These are phyloP conservation scores for Scenedesmus sp. DNA, from an alignment of 163 green algal genomes.

Conservation along the genomic window DNA sequence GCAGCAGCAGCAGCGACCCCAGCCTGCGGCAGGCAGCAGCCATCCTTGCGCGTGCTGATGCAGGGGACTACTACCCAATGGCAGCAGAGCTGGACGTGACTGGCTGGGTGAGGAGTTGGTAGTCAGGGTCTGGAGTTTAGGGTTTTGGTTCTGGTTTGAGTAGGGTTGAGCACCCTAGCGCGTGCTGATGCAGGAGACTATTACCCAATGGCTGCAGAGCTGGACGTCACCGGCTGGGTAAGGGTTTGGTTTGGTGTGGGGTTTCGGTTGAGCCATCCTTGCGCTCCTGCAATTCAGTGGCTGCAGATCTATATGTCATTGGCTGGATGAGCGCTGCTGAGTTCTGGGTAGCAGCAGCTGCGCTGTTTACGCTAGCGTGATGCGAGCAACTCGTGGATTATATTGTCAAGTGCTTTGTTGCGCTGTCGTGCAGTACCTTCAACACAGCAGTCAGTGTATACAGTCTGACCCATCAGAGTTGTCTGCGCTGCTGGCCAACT, in stretches of 20 bases:
- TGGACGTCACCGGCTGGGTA: background rate
- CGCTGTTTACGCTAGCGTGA: too few species aligned
- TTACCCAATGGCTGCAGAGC: background rate
- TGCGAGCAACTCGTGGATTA: too few species aligned
- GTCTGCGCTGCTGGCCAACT: too few species aligned
- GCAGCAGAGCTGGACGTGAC: background rate
- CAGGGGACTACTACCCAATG: background rate
- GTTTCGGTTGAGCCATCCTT: too few species aligned
- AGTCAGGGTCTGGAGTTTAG: too few species aligned
- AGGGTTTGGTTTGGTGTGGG: too few species aligned
- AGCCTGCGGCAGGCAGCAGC: background rate
- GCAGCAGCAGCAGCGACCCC: background rate
- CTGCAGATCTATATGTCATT: background rate
- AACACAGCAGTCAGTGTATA: too few species aligned
- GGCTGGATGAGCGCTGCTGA: background rate
- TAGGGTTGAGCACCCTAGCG: background rate
- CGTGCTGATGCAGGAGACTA: background rate
- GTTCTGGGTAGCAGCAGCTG: too few species aligned
- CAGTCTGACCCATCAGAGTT: too few species aligned
- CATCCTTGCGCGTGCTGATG: background rate
- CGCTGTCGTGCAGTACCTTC: too few species aligned
- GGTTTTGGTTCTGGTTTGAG: too few species aligned
- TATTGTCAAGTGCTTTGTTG: too few species aligned
- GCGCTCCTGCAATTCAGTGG: background rate
- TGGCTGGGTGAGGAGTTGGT: background rate